These are phyloP conservation scores for Isochrysis galbana DNA, from an alignment of 78 protist genomes.

Conservation along the genomic window DNA sequence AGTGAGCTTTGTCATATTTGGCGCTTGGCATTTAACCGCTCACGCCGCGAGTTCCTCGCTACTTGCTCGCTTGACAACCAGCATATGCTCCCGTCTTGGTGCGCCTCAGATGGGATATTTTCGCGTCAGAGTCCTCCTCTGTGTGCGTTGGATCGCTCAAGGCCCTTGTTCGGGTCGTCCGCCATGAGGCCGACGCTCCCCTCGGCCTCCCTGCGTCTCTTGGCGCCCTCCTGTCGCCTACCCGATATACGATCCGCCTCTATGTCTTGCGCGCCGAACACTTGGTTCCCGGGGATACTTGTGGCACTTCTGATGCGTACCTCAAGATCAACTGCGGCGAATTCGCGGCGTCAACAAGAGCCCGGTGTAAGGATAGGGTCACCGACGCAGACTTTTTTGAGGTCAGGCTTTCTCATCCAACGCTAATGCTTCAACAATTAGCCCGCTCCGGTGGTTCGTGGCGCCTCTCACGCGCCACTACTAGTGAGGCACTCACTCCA, in stretches of 20 bases:
- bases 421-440: too few relatives aligned
- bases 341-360: neutral
- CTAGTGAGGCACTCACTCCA: too few relatives aligned
- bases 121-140: neutral
- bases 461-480: too few relatives aligned
- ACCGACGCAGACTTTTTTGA: neutral
- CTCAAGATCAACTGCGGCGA: neutral
- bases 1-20: too few relatives aligned
- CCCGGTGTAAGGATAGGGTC: neutral
- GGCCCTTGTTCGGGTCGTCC: neutral
- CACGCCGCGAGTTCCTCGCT: too few relatives aligned
- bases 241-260: neutral
- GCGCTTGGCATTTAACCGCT: too few relatives aligned
- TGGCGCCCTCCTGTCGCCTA: neutral
- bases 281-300: neutral
- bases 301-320: neutral
- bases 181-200: neutral
- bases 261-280: neutral
- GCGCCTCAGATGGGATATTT: neutral
- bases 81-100: too few relatives aligned
- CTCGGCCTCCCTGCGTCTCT: neutral
- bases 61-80: too few relatives aligned
- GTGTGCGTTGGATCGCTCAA: neutral
- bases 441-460: too few relatives aligned
- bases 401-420: too few relatives aligned